These are phyloP conservation scores for Backusella parvicylindrica DNA, from an alignment of 192 early-diverging fungal genomes.

Conservation along the genomic window DNA sequence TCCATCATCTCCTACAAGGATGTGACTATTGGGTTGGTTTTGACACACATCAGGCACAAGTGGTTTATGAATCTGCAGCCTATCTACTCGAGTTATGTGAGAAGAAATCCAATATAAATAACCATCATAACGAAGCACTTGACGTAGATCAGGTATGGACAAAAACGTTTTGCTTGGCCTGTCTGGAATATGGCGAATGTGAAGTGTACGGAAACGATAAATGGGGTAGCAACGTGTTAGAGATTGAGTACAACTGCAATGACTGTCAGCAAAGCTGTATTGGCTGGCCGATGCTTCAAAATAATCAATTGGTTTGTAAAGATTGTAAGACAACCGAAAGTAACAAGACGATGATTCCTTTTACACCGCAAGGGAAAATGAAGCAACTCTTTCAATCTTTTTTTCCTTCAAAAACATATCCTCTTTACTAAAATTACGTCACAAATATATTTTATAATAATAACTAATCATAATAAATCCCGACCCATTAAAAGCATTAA, in stretches of 20 bases:
- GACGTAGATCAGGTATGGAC: not conserved
- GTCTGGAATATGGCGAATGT: constrained; percentile 6
- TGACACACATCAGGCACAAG: constrained; percentile 2
- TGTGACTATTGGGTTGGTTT: constrained; percentile 6
- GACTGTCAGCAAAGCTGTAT: not conserved
- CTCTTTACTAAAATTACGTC: not conserved
- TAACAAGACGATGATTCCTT: not conserved
- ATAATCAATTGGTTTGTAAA: not conserved
- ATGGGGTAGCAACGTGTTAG: not conserved
- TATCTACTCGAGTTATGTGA: not conserved
- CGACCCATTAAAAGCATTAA: not conserved
- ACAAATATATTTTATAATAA: not conserved
- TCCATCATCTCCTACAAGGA: not conserved
- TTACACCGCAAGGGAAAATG: constrained; percentile 3
- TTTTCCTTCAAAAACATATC: not conserved
- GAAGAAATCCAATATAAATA: not conserved
- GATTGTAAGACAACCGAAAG: not conserved
- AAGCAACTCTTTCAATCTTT: not conserved
- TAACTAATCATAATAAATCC: not conserved
- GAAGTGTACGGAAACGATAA: not conserved
- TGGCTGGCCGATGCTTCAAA: constrained; percentile 2
- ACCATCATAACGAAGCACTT: not conserved
- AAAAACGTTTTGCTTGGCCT: constrained; percentile 1
- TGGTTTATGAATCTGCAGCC: not conserved
- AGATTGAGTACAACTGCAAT: not conserved